Evolutionary conservation across 768 basidiomycete genomes (phyloP).

Genomic region (Boletus barrowsii): DNA sequence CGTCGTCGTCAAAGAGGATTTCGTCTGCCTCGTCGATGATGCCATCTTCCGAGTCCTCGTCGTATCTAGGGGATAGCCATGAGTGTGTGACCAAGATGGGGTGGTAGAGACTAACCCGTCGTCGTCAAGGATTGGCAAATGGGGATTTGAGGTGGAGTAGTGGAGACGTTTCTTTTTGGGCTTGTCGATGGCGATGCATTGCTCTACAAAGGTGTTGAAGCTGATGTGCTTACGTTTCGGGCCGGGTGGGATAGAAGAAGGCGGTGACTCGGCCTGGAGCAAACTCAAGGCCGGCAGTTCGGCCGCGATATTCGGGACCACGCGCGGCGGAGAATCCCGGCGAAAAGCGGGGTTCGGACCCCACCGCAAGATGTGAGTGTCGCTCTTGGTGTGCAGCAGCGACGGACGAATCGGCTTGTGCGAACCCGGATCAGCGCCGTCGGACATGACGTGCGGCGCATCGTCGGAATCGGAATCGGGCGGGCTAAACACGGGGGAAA

Average conservation of each 20-base stretch:
- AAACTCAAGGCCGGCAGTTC: slow-evolving; percentile 11
- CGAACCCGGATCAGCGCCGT: slow-evolving; percentile 17
- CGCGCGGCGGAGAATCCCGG: slow-evolving; percentile 71
- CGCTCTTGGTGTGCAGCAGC: slow-evolving; percentile 82
- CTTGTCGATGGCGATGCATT: slow-evolving; percentile 88
- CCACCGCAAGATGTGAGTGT: slow-evolving; percentile 72
- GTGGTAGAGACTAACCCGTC: slow-evolving; percentile 52
- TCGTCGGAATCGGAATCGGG: slow-evolving; percentile 52
- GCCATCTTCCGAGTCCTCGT: slow-evolving; percentile 63
- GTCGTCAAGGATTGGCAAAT: slow-evolving; percentile 41
- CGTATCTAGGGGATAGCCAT: slow-evolving; percentile 45
- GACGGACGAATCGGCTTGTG: slow-evolving; percentile 42
- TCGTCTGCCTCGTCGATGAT: slow-evolving; percentile 49
- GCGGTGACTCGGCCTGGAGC: slow-evolving; percentile 19
- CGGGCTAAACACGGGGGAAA: slow-evolving; percentile 61
- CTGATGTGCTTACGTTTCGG: slow-evolving; percentile 85
- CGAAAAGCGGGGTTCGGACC: slow-evolving; percentile 45
- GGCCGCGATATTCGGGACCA: slow-evolving; percentile 17
- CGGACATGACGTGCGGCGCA: slow-evolving; percentile 14
- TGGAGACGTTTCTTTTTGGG: slow-evolving; percentile 40
- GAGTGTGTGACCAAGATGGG: background rate
- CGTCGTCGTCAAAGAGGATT: slow-evolving; percentile 27
- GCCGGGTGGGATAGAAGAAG: slow-evolving; percentile 10
- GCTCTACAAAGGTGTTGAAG: slow-evolving; percentile 98
- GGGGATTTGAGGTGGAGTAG: slow-evolving; percentile 12